Base-by-base conservation (phyloP, 2,329 filamentous ascomycete genomes). In the Parastagonospora nodorum region DNA sequence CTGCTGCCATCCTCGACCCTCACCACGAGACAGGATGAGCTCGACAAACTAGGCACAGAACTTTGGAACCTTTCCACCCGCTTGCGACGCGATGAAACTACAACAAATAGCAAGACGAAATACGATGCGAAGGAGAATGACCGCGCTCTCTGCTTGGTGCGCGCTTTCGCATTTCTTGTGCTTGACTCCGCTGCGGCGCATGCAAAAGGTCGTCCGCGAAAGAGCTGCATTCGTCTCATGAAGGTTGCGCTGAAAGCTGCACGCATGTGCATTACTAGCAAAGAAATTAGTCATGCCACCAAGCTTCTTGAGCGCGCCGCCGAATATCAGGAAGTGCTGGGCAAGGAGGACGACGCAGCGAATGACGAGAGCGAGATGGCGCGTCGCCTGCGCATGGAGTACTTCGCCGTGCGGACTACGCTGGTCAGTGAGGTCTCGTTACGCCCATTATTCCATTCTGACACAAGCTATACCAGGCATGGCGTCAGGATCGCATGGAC, bases 401-500 rank as follows among this genome's bases (percentile, higher is more conserved):
- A 89, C 60, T 80, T 85, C 35, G 80, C 85, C 4, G 71, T 91
- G 51, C 82, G 89, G 29, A 85, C 85, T 32, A 80, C 82, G 29
- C 70, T 94, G 72, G 90, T 91, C 74, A 70, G 9, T n/a, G 12
- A 28, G 11, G 11, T 14, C 7, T 8, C 5, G 10, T 28, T 10
- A 19, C 14, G 8, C 9, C 31, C 11, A 7, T 35, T 36, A 2
- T 5, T 16, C 19, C 44, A 1, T 49, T 12, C 41, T 44, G 27
- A 45, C 16, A 4, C 16, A 32, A 28, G 2, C 8, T 5, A 32
- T 38, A 40, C 5, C 24, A 93, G 90, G 83, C 87, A 28, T 96
- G 88, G 86, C 85, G 86, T 61, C 86, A 92, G 65, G 80, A 84
- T 35, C 83, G 87, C 35, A 78, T 88, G 11, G 88, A 93, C 50